Evolutionary conservation across 345 rosid species (phyloP), one percentile per base, ranked within the genome.

Genomic region (Syzygium aromaticum): DNA sequence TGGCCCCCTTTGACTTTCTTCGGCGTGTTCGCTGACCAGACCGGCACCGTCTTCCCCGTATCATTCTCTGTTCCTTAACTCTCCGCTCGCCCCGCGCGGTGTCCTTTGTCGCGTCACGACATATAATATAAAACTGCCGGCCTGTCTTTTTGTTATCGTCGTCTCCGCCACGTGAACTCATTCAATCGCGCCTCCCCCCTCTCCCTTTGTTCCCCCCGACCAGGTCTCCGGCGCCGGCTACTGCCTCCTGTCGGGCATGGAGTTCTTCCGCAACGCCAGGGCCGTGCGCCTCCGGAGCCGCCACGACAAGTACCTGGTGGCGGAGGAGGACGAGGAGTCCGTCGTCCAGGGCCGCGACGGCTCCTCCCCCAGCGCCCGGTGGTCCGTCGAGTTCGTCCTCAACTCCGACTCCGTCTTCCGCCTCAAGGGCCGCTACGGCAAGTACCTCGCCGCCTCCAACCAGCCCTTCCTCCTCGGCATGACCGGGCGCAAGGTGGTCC

Each of bases 381-480:
- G 98, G 98, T 91, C 91, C 19, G 96, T 98, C 8, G 98, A 96
- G 78, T 86, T 89, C 52, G 93, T 96, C 5, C 93, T 92, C 51
- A 93, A 91, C 33, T 89, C 94, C 13, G 78, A 86, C 13, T 88
- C 89, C 86, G 86, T 95, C 23, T 67, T 98, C 84, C 97, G 98
- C 61, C 94, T 98, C 30, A 94, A 92, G 88, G 92, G 95, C 89
- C 89, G 94, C 88, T 91, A 94, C 87, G 96, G 96, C 6, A 95
- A 90, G 40, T 98, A 98, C 91, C 89, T 96, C 46, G 95, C 99
- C 86, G 99, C 99, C 84, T 92, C 98, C 12, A 94, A 95, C 89
- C 92, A 92, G 86, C 95, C 95, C 27, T 95, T 94, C 90, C 86
- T 96, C 30, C 93, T 95, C 3, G 98, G 99, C 33, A 93, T 95